Conservation (phyloP, 1,139 yeast genomes). For the Kodamaea sp. region DNA sequence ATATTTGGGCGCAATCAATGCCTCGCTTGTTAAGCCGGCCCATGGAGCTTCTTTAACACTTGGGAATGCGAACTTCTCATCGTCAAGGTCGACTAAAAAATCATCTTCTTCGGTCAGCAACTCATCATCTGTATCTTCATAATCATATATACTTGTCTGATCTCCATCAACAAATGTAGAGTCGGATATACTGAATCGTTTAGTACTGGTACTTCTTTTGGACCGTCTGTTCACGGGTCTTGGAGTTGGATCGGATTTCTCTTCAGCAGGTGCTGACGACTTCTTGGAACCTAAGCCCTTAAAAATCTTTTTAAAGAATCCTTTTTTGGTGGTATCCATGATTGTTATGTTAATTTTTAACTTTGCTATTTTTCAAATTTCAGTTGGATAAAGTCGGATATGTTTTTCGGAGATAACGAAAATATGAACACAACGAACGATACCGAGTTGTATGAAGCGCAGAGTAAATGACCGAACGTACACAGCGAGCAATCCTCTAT, state of each 20-base stretch:
- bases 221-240: conserved; percentile 3
- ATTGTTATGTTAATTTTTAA: conserved; percentile 31
- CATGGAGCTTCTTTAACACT: conserved; percentile 22
- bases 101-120: not conserved
- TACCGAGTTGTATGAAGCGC: too few relatives aligned
- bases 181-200: conserved; percentile 7
- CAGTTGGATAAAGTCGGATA: conserved; percentile 48
- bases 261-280: not conserved
- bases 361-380: conserved; percentile 72
- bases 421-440: too few relatives aligned
- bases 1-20: conserved; percentile 51
- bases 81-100: conserved; percentile 1
- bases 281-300: conserved; percentile 6
- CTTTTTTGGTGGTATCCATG: conserved; percentile 9
- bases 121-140: conserved; percentile 7
- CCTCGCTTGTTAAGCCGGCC: conserved; percentile 35
- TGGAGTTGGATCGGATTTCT: not conserved
- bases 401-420: too few relatives aligned
- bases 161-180: conserved; percentile 13
- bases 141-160: conserved; percentile 11
- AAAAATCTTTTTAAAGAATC: conserved; percentile 17
- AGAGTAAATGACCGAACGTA: too few relatives aligned
- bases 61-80: not conserved
- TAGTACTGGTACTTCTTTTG: conserved; percentile 2
- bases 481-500: too few relatives aligned